A percentile compares a stretch with the other conserved stretches of the same genome.
These are phyloP conservation scores for Brettanomyces custersianus DNA, from an alignment of 805 yeast species.

Conservation along the genomic window DNA sequence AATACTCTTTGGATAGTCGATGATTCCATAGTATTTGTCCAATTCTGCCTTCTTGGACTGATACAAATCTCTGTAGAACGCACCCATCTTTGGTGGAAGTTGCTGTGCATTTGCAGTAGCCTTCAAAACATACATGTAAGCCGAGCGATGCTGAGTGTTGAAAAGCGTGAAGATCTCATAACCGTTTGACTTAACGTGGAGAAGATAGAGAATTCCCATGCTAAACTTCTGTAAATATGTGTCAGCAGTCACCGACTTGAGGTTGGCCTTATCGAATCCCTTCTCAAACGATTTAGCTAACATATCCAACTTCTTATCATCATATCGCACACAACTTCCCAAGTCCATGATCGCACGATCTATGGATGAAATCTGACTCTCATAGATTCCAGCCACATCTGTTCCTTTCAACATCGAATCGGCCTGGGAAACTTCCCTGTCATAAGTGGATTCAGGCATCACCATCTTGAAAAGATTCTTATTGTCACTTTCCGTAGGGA, in stretches of 20 bases:
- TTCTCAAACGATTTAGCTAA: slow-evolving; percentile 76
- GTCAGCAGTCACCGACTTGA: slow-evolving; percentile 35
- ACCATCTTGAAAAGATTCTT: slow-evolving; percentile 49
- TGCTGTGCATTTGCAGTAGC: slow-evolving; percentile 64
- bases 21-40: slow-evolving; percentile 32
- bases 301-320: slow-evolving; percentile 66
- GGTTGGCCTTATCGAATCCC: slow-evolving; percentile 67
- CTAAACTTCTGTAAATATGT: slow-evolving; percentile 47
- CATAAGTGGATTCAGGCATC: slow-evolving; percentile 58
- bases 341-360: slow-evolving; percentile 74
- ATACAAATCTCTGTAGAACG: slow-evolving; percentile 46
- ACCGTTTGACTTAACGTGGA: slow-evolving; percentile 64
- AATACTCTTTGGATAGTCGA: slow-evolving; percentile 45
- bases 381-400: slow-evolving; percentile 63
- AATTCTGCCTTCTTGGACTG: slow-evolving; percentile 37
- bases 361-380: slow-evolving; percentile 53
- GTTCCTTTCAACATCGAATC: slow-evolving; percentile 58
- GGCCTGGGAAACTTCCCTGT: slow-evolving; percentile 45
- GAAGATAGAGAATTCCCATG: slow-evolving; percentile 52
- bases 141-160: slow-evolving; percentile 49
- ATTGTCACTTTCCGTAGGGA: slow-evolving; percentile 63
- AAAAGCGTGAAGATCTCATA: slow-evolving; percentile 67
- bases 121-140: slow-evolving; percentile 49
- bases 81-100: slow-evolving; percentile 44
- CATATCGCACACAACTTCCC: slow-evolving; percentile 67